These are phyloP conservation scores for Intubia oerlemansii DNA, from an alignment of 2,329 filamentous ascomycete species.

Conservation along the genomic window DNA sequence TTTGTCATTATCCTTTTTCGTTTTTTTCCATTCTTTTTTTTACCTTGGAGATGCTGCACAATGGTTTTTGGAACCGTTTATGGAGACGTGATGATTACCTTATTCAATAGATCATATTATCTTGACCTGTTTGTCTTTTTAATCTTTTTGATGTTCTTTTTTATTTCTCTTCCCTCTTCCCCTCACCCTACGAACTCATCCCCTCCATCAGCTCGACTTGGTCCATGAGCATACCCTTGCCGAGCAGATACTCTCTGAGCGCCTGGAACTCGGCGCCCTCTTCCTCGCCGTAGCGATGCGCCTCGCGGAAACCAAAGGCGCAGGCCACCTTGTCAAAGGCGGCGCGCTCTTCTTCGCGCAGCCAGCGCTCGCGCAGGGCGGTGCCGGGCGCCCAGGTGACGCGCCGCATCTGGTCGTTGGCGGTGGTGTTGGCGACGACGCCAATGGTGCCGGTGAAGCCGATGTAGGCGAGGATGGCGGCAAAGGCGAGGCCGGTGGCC, in stretches of 20 bases:
- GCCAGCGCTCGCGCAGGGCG: conserved; percentile 60
- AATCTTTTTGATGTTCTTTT: too few species aligned
- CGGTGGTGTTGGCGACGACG: conserved; percentile 62
- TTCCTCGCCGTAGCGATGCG: conserved; percentile 66
- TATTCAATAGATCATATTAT: too few species aligned
- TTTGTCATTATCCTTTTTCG: too few species aligned
- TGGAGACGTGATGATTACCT: too few species aligned
- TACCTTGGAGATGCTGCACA: too few species aligned
- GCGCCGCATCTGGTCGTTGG: conserved; percentile 87
- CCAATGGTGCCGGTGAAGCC: conserved; percentile 65
- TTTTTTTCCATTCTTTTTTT: too few species aligned
- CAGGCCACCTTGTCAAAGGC: conserved; percentile 71
- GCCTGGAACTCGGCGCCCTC: conserved; percentile 78
- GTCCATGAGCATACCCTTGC: conserved; percentile 79
- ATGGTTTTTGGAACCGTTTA: too few species aligned
- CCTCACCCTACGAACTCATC: conserved; percentile 41
- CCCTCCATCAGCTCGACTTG: conserved; percentile 79
- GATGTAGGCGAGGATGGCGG: conserved; percentile 65
- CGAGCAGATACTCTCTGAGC: conserved; percentile 61
- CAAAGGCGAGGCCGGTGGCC: conserved; percentile 61
- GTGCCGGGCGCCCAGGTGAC: conserved; percentile 79
- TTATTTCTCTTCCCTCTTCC: too few species aligned
- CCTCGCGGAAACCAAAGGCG: conserved; percentile 80
- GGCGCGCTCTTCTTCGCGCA: conserved; percentile 74
- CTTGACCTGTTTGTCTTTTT: too few species aligned